Evolutionary conservation across 768 basidiomycete species (phyloP).

Genomic region (Mycena leptocephala): DNA sequence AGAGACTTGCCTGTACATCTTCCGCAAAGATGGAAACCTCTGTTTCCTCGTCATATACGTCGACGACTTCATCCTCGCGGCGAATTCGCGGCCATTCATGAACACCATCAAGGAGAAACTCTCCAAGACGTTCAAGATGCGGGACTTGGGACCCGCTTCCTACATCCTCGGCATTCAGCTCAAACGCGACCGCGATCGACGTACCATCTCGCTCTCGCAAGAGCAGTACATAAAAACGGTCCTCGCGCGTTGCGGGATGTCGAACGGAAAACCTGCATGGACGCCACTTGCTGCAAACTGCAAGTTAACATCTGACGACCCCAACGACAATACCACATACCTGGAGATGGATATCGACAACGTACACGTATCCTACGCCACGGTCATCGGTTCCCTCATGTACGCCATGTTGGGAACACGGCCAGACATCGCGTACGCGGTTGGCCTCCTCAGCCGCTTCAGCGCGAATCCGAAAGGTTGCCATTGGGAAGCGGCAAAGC

Average conservation of each 20-base stretch:
- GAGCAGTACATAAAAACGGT: not conserved
- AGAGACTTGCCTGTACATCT: constrained; percentile 8
- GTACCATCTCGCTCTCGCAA: not conserved
- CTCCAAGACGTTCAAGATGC: not conserved
- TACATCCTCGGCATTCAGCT: not conserved
- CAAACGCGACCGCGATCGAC: not conserved
- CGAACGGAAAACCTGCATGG: not conserved
- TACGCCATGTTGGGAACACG: not conserved
- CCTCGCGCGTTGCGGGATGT: not conserved
- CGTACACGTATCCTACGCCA: not conserved
- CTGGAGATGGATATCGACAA: not conserved
- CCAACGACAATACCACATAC: not conserved
- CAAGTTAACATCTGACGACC: not conserved
- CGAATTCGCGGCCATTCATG: not conserved
- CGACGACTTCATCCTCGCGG: not conserved
- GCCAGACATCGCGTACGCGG: not conserved
- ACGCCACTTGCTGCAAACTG: not conserved
- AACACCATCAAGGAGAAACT: not conserved
- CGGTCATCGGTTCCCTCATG: not conserved
- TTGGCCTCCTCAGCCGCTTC: not conserved
- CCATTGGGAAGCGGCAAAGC: not conserved
- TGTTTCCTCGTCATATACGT: constrained; percentile 9
- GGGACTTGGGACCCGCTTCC: not conserved
- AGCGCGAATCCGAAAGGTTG: not conserved
- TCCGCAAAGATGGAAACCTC: not conserved